These are phyloP conservation scores for Chrysoporthe austroafricana DNA, from an alignment of 2,329 filamentous ascomycete species.

Conservation along the genomic window DNA sequence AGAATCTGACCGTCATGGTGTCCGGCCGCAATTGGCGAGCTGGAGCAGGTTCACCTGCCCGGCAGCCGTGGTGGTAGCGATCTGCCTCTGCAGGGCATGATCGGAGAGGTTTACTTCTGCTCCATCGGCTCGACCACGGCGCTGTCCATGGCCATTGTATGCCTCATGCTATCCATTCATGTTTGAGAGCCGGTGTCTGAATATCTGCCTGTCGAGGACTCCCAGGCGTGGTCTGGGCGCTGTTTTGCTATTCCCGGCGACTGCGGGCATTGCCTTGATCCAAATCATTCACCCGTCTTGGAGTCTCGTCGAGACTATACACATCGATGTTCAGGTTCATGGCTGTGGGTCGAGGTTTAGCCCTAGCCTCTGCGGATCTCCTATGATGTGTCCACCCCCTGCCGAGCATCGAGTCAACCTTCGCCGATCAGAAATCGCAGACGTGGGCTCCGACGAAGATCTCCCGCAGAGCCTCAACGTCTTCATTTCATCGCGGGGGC, in stretches of 20 bases:
- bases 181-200: too few species aligned
- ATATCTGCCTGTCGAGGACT: too few species aligned
- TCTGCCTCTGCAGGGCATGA: background rate
- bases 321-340: too few species aligned
- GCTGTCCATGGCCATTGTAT: too few species aligned
- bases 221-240: too few species aligned
- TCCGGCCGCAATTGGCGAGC: background rate
- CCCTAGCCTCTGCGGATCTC: background rate
- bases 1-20: background rate
- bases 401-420: background rate
- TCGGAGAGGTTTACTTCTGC: background rate
- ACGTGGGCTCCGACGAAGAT: background rate
- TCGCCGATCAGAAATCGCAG: background rate
- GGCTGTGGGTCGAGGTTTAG: background rate
- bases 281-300: too few species aligned
- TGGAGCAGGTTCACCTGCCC: background rate
- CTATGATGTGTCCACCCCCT: background rate
- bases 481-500: too few species aligned
- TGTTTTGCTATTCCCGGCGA: too few species aligned
- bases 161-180: too few species aligned
- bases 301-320: too few species aligned
- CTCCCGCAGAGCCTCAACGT: conserved; percentile 9
- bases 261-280: too few species aligned
- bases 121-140: background rate
- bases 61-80: background rate